Conservation (phyloP, 2,329 filamentous ascomycete genomes). For the Daldinia sp. region DNA sequence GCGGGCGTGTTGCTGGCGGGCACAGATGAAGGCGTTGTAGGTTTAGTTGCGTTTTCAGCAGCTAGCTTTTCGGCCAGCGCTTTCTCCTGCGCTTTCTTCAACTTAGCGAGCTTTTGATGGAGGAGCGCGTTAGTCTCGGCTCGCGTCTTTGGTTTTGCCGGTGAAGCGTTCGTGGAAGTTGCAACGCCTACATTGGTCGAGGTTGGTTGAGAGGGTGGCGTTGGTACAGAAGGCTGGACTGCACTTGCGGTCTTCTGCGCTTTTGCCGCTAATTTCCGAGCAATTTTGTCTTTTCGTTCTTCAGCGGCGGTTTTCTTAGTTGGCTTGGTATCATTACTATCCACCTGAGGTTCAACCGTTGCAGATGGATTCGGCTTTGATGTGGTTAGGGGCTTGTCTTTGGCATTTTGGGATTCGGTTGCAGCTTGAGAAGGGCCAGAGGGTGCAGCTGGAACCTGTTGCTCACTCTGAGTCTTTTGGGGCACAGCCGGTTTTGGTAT, state of each 20-base stretch:
- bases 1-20: slow-evolving; percentile 9
- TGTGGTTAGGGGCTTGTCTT: slow-evolving; percentile 20
- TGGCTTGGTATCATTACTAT: slow-evolving; percentile 34
- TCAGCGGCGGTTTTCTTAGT: slow-evolving; percentile 50
- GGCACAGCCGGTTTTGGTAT: slow-evolving; percentile 44
- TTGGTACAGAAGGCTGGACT: slow-evolving; percentile 39
- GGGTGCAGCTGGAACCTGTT: slow-evolving; percentile 14
- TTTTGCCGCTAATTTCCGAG: slow-evolving; percentile 52
- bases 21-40: slow-evolving; percentile 23
- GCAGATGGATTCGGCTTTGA: slow-evolving; percentile 14
- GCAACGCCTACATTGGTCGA: slow-evolving; percentile 7
- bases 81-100: slow-evolving; percentile 65
- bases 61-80: slow-evolving; percentile 45
- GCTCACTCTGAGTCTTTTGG: slow-evolving; percentile 22
- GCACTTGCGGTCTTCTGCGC: slow-evolving; percentile 48
- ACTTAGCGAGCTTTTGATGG: slow-evolving; percentile 81
- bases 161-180: slow-evolving; percentile 27
- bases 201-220: slow-evolving; percentile 26
- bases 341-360: slow-evolving; percentile 6
- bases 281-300: slow-evolving; percentile 54
- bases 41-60: slow-evolving; percentile 33
- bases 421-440: slow-evolving; percentile 16
- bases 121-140: slow-evolving; percentile 77
- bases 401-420: slow-evolving; percentile 21
- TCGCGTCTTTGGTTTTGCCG: slow-evolving; percentile 64